Base-by-base conservation (phyloP, 2,329 filamentous ascomycete genomes). In the Fusarium chuoi region DNA sequence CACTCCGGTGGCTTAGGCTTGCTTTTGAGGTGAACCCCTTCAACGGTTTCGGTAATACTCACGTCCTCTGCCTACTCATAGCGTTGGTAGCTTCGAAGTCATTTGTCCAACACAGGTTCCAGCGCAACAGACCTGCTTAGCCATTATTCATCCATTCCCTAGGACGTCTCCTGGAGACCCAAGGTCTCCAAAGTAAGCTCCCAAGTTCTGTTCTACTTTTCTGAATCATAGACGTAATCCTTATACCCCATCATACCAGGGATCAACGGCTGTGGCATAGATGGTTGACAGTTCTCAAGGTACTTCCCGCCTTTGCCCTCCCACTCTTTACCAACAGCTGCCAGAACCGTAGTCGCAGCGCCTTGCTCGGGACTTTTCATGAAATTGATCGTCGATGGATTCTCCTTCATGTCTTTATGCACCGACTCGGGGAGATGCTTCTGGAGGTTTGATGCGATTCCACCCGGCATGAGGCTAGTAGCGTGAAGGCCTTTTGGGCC, bases 401-500 rank as follows among this genome's bases (percentile, higher is more conserved):
- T 10, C 39, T 58, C 41, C 20, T 36, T 48, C 41, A 58, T 48
- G 22, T 48, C 4, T 15, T 22, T 58, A 14, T 22, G 41, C 7
- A 45, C 39, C 5, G n/a, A 22, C 10, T 52, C 35, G 17, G 48
- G 26, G 2, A 70, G 22, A 20, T 58, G 46, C 36, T 33, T 58
- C 36, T 22, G 33, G 6, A 73, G 55, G 12, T 42, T 48, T 5
- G 66, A 68, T 12, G 36, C 8, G 7, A 68, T 56, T 1, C 42
- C 44, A 12, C 72, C 75, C 3, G 74, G 74, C 24, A 74, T 71
- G 6, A 77, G 20, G 33, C 70, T 75, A 3, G 66, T 71, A 0
- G 74, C 68, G 30, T 77, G 74, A 15, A 76, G 33, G 1, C 68
- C 65, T 2, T 39, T 44, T 1, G 39, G 14, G 2, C 72, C 68